phyloP scores from a whole-genome alignment of 345 rosid genomes.

The Camelina laxa region DNA sequence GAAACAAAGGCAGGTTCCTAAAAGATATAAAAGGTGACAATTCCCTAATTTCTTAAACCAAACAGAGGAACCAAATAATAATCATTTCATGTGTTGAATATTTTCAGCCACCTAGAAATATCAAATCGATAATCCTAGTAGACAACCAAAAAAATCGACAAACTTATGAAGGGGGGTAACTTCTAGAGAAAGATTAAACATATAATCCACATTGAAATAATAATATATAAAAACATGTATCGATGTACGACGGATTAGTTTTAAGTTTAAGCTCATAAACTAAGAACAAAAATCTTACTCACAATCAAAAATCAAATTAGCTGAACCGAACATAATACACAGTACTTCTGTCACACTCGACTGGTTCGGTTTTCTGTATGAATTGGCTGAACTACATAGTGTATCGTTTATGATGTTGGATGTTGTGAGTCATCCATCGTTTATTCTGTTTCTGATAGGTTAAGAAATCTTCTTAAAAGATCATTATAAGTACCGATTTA shows the following conservation, averaged over 20 bases:
- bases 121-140: slow-evolving; percentile 9
- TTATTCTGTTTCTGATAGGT: slow-evolving; percentile 21
- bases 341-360: too few species aligned
- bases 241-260: too few species aligned
- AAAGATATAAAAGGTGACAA: slow-evolving; percentile 13
- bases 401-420: slow-evolving; percentile 3
- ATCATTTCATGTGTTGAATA: slow-evolving; percentile 27
- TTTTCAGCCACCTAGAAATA: slow-evolving; percentile 1
- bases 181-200: slow-evolving; percentile 16
- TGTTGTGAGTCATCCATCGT: not conserved
- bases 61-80: not conserved
- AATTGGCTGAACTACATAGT: not conserved
- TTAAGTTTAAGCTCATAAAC: too few species aligned
- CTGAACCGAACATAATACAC: too few species aligned
- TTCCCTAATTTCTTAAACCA: slow-evolving; percentile 14
- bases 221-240: too few species aligned
- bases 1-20: slow-evolving; percentile 2
- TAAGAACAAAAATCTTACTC: too few species aligned
- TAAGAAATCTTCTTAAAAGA: not conserved
- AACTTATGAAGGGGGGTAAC: slow-evolving; percentile 17
- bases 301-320: too few species aligned
- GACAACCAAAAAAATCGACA: slow-evolving; percentile 3
- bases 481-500: not conserved
- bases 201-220: too few species aligned
- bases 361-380: not conserved